phyloP scores from a whole-genome alignment of 768 basidiomycete genomes.

The Boletus speciosus region DNA sequence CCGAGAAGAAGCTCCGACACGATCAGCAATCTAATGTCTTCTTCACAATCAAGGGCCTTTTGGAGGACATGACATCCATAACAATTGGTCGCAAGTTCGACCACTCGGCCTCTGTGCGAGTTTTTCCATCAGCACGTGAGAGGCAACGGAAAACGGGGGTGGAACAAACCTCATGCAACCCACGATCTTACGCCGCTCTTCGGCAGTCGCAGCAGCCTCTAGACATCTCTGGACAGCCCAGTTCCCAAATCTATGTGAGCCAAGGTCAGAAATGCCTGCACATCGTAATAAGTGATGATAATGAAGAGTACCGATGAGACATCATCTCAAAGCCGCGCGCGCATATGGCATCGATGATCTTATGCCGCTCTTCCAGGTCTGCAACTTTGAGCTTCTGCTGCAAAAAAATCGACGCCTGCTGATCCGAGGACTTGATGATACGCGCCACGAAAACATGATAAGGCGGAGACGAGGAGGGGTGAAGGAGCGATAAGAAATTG shows the following conservation, averaged over 20 bases:
- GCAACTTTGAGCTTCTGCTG: conserved; percentile 91
- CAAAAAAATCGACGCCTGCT: conserved; percentile 86
- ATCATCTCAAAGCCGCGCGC: conserved; percentile 87
- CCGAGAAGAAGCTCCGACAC: conserved; percentile 82
- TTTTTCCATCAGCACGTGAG: conserved; percentile 3
- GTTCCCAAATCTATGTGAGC: conserved; percentile 69
- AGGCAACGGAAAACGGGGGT: conserved; percentile 1
- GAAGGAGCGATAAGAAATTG: conserved; percentile 82
- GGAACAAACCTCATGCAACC: conserved; percentile 72
- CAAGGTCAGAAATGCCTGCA: conserved; percentile 1
- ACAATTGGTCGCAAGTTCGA: conserved; percentile 84
- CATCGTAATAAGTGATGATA: background rate
- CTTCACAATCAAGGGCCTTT: conserved; percentile 87
- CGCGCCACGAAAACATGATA: conserved; percentile 79
- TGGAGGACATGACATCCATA: conserved; percentile 89
- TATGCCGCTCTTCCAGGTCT: conserved; percentile 68
- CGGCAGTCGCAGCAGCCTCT: conserved; percentile 70
- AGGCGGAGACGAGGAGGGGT: conserved; percentile 81
- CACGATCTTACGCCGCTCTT: conserved; percentile 79
- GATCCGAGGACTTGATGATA: conserved; percentile 86
- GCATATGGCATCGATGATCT: conserved; percentile 86
- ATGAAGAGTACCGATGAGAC: conserved; percentile 63
- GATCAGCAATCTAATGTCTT: conserved; percentile 77
- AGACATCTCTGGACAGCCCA: conserved; percentile 89
- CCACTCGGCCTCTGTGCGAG: conserved; percentile 63